A percentile compares a stretch with the other conserved stretches of the same genome.
Conservation (phyloP, 2,329 filamentous ascomycete genomes). For the Zasmidium citrigriseum region DNA sequence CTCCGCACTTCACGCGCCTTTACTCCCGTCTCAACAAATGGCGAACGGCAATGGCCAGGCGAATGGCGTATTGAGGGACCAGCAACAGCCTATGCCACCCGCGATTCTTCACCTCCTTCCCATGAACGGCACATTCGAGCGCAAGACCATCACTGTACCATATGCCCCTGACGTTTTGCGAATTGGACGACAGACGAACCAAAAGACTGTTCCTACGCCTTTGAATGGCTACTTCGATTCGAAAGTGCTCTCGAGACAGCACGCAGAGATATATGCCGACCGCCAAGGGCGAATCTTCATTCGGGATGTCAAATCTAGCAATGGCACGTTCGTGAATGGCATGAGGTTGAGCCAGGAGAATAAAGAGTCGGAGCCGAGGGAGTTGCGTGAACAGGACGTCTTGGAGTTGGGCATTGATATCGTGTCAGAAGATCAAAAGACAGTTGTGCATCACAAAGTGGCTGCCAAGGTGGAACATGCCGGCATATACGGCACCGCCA, state of each 20-base stretch:
- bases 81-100: slow-evolving; percentile 56
- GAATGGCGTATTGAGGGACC: slow-evolving; percentile 56
- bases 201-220: slow-evolving; percentile 88
- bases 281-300: slow-evolving; percentile 81
- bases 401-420: slow-evolving; percentile 97
- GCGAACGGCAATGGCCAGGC: slow-evolving; percentile 60
- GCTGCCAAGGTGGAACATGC: slow-evolving; percentile 96
- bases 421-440: slow-evolving; percentile 97
- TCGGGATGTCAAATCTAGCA: slow-evolving; percentile 95
- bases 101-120: slow-evolving; percentile 85
- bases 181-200: slow-evolving; percentile 95
- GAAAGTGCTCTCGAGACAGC: slow-evolving; percentile 92
- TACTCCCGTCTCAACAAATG: slow-evolving; percentile 70
- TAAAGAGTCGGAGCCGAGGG: slow-evolving; percentile 92
- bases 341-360: slow-evolving; percentile 89
- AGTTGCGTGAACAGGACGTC: slow-evolving; percentile 86
- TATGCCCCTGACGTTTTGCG: slow-evolving; percentile 91
- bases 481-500: slow-evolving; percentile 73
- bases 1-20: slow-evolving; percentile 63
- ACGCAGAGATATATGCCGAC: slow-evolving; percentile 93
- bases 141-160: slow-evolving; percentile 92
- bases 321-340: slow-evolving; percentile 97
- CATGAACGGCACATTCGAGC: slow-evolving; percentile 94
- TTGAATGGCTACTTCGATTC: slow-evolving; percentile 97
- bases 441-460: slow-evolving; percentile 97